These are phyloP conservation scores for Jamesozyma spencerorum DNA, from an alignment of 805 yeast species.

Conservation along the genomic window DNA sequence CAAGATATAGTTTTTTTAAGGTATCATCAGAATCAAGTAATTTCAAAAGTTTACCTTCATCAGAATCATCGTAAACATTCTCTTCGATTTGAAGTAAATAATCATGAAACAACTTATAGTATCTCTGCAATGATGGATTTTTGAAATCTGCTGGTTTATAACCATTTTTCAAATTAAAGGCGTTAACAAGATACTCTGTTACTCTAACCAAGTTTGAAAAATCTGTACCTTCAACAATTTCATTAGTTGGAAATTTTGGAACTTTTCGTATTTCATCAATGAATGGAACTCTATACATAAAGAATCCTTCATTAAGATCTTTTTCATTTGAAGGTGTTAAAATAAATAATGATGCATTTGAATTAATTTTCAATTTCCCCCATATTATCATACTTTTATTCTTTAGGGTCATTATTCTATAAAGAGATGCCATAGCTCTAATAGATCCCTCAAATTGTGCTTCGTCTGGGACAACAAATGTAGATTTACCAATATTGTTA, in stretches of 20 bases:
- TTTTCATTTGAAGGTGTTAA: conserved; percentile 43
- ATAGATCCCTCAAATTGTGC: conserved; percentile 52
- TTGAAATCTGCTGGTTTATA: conserved; percentile 50
- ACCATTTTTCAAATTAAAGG: conserved; percentile 37
- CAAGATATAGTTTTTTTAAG: conserved; percentile 20
- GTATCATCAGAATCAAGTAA: conserved; percentile 31
- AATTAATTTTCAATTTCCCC: conserved; percentile 49
- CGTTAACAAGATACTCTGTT: conserved; percentile 29
- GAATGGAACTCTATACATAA: conserved; percentile 60
- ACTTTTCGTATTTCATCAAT: conserved; percentile 62
- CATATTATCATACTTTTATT: conserved; percentile 59
- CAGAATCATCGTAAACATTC: conserved; percentile 17
- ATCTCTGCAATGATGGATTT: conserved; percentile 63
- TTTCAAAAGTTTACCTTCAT: conserved; percentile 6
- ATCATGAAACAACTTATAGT: conserved; percentile 54
- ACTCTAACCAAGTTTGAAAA: conserved; percentile 19
- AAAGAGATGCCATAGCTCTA: conserved; percentile 58
- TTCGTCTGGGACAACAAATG: conserved; percentile 61
- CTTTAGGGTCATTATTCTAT: conserved; percentile 44
- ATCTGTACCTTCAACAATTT: conserved; percentile 4
- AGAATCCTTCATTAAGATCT: conserved; percentile 54
- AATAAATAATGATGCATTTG: conserved; percentile 50
- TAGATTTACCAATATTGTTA: conserved; percentile 45
- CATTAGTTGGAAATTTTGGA: conserved; percentile 33
- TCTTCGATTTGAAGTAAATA: conserved; percentile 46